These are phyloP conservation scores for Bruguiera sexangula DNA, from an alignment of 345 rosid genomes.

Conservation along the genomic window DNA sequence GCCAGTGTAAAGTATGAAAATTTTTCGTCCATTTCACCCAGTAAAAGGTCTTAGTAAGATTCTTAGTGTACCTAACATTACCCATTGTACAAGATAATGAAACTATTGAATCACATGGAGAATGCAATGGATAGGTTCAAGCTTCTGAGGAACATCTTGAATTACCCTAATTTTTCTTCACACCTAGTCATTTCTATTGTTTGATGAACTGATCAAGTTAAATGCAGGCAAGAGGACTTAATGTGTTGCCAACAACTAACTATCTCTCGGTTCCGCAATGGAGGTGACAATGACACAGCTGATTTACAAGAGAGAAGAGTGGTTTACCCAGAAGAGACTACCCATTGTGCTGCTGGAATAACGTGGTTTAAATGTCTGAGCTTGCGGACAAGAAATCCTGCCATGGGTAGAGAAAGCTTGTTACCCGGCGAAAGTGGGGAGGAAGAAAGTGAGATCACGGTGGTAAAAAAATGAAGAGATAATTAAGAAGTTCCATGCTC, in stretches of 20 bases:
- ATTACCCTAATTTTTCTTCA: neutral
- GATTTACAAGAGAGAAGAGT: constrained; percentile 49
- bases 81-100: neutral
- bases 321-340: constrained; percentile 87
- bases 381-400: constrained; percentile 40
- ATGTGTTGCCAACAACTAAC: constrained; percentile 72
- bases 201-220: constrained; percentile 5
- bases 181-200: constrained; percentile 1
- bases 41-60: no score
- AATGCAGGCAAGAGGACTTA: constrained; percentile 87
- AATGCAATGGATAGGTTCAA: neutral
- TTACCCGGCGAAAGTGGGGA: constrained; percentile 21
- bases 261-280: constrained; percentile 71
- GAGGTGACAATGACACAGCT: constrained; percentile 77
- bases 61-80: no score
- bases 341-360: constrained; percentile 94
- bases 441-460: constrained; percentile 18
- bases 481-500: constrained; percentile 56
- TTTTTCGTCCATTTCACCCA: no score
- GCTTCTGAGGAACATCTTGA: neutral
- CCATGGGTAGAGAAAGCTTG: constrained; percentile 13
- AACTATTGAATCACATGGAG: neutral
- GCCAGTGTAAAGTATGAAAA: no score
- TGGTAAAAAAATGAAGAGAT: constrained; percentile 44
- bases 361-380: constrained; percentile 84